phyloP scores from a whole-genome alignment of 2,329 filamentous ascomycete genomes.

The Trichoderma guizhouense region DNA sequence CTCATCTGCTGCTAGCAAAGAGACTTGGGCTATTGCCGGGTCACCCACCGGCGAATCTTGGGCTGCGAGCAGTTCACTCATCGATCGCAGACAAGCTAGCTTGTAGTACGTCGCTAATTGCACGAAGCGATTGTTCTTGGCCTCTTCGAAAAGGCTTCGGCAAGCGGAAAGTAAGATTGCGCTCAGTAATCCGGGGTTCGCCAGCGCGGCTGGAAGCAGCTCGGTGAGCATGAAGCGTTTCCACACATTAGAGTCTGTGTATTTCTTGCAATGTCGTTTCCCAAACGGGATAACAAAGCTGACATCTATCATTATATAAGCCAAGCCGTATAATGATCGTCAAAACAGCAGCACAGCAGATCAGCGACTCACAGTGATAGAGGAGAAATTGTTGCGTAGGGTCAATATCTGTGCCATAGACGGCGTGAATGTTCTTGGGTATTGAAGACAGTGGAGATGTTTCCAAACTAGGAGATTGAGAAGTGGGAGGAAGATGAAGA shows the following conservation, averaged over 20 bases:
- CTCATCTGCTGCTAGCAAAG: constrained; percentile 8
- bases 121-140: neutral
- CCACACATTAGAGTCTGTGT: constrained; percentile 10
- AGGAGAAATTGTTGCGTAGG: neutral
- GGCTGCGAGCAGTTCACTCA: neutral
- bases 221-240: constrained; percentile 7
- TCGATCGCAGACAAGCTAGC: neutral
- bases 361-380: neutral
- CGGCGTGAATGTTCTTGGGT: neutral
- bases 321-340: neutral
- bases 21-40: neutral
- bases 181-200: constrained; percentile 1
- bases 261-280: constrained; percentile 1
- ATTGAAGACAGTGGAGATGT: neutral
- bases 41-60: neutral
- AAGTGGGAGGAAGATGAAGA: neutral
- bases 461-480: neutral
- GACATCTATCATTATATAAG: neutral
- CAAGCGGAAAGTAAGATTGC: constrained; percentile 4
- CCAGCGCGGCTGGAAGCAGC: neutral
- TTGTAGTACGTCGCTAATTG: constrained; percentile 2
- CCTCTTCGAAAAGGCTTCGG: constrained; percentile 3
- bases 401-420: neutral
- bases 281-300: neutral
- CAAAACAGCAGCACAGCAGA: neutral